phyloP scores from a whole-genome alignment of 495 filamentous ascomycete genomes.

The Aspergillus heteromorphus region DNA sequence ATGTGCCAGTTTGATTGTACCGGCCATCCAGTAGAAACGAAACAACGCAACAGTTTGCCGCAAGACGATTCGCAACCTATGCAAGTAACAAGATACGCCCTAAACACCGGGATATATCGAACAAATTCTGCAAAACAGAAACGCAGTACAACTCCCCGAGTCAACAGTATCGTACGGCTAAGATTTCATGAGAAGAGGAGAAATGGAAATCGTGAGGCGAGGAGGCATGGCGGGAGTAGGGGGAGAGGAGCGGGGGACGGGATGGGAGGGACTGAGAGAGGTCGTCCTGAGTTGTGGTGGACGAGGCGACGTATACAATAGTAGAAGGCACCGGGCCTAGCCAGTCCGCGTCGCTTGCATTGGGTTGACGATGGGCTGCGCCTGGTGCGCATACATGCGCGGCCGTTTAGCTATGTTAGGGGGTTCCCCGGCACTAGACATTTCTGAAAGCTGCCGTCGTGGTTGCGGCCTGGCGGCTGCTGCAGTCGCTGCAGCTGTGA shows the following conservation, averaged over 20 bases:
- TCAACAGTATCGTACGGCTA: constrained; percentile 7
- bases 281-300: neutral
- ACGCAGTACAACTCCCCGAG: neutral
- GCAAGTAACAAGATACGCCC: constrained; percentile 14
- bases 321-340: constrained; percentile 11
- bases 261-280: neutral
- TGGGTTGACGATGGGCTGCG: constrained; percentile 38
- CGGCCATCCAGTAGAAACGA: constrained; percentile 2
- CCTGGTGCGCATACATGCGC: constrained; percentile 54
- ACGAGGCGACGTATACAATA: neutral
- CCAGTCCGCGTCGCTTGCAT: constrained; percentile 37
- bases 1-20: constrained; percentile 3
- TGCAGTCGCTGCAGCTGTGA: constrained; percentile 34
- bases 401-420: constrained; percentile 55
- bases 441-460: constrained; percentile 62
- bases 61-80: constrained; percentile 15
- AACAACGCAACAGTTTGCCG: constrained; percentile 18
- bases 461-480: constrained; percentile 41
- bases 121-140: constrained; percentile 6
- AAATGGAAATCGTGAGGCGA: constrained; percentile 7
- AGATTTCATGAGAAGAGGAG: constrained; percentile 9
- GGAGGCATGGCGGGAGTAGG: constrained; percentile 2
- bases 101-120: constrained; percentile 30
- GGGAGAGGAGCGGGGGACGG: neutral
- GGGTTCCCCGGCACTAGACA: constrained; percentile 52